Percentiles rank a stretch among this genome's conserved stretches.
These are phyloP conservation scores for Apiotrichum siamense DNA, from an alignment of 1,284 basidiomycete genomes.

Conservation along the genomic window DNA sequence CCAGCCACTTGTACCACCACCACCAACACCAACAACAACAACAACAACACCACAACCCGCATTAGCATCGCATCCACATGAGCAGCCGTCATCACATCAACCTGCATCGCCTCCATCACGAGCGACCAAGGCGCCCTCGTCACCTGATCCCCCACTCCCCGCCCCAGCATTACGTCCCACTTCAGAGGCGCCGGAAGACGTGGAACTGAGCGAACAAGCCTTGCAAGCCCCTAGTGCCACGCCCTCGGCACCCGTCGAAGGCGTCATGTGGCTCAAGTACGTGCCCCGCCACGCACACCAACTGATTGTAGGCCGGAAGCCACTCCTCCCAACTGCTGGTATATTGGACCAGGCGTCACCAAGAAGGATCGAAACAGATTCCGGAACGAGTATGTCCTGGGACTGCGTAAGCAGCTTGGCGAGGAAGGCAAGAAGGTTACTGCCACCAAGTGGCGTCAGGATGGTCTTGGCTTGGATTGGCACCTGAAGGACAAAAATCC, in stretches of 20 bases:
- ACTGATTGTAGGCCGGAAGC: neutral
- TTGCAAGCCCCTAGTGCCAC: neutral
- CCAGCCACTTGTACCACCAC: neutral
- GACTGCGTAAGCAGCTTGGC: neutral
- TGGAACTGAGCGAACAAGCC: no score
- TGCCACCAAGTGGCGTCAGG: slow-evolving; percentile 3
- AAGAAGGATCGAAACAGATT: neutral
- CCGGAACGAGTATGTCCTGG: neutral
- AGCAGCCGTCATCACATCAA: neutral
- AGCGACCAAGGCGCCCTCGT: neutral
- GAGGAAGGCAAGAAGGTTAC: neutral
- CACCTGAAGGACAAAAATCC: neutral
- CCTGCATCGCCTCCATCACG: neutral
- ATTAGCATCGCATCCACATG: neutral
- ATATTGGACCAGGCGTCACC: neutral
- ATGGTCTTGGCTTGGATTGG: slow-evolving; percentile 9
- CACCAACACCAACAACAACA: neutral
- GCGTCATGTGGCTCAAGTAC: slow-evolving; percentile 1
- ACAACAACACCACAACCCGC: neutral
- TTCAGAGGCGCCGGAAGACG: no score
- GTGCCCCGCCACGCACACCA: neutral
- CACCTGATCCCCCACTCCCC: neutral
- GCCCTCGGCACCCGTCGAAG: neutral
- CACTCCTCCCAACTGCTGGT: neutral
- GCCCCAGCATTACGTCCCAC: neutral